phyloP scores from a whole-genome alignment of 202 grass and related monocot species.

The Zoysia matrella region DNA sequence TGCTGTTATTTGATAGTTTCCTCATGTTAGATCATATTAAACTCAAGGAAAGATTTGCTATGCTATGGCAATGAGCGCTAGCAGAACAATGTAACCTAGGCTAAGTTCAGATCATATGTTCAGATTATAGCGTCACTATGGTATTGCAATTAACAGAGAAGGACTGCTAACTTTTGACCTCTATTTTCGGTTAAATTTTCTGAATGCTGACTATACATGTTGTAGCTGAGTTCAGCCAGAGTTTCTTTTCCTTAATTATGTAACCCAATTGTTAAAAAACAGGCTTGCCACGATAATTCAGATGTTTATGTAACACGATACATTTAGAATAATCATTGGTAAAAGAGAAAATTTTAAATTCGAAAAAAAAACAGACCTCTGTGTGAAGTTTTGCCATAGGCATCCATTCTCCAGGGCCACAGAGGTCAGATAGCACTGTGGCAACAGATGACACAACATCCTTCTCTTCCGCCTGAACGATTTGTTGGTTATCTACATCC shows the following conservation, averaged over 20 bases:
- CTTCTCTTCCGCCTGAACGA: constrained; percentile 84
- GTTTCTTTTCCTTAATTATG: background rate
- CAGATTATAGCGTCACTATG: background rate
- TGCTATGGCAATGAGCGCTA: background rate
- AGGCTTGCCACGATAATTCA: background rate
- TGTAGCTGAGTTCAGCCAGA: background rate
- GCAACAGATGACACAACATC: constrained; percentile 84
- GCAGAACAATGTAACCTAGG: background rate
- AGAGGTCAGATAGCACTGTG: constrained; percentile 77
- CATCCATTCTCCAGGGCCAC: constrained; percentile 86
- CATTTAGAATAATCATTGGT: constrained; percentile 16
- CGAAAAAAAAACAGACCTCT: constrained; percentile 59
- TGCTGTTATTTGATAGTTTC: constrained; percentile 1
- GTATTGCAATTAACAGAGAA: constrained; percentile 5
- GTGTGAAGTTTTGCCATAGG: constrained; percentile 84
- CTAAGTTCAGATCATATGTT: background rate
- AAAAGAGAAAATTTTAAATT: constrained; percentile 2
- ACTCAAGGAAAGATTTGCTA: background rate
- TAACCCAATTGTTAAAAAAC: background rate
- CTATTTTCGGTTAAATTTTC: background rate
- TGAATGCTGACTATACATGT: constrained; percentile 3
- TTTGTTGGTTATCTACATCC: constrained; percentile 73
- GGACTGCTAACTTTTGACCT: constrained; percentile 22
- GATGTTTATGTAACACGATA: constrained; percentile 5
- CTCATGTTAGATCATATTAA: background rate